Evolutionary conservation across 1,284 basidiomycete genomes (phyloP).

Genomic region (Cutaneotrichosporon dermatis): DNA sequence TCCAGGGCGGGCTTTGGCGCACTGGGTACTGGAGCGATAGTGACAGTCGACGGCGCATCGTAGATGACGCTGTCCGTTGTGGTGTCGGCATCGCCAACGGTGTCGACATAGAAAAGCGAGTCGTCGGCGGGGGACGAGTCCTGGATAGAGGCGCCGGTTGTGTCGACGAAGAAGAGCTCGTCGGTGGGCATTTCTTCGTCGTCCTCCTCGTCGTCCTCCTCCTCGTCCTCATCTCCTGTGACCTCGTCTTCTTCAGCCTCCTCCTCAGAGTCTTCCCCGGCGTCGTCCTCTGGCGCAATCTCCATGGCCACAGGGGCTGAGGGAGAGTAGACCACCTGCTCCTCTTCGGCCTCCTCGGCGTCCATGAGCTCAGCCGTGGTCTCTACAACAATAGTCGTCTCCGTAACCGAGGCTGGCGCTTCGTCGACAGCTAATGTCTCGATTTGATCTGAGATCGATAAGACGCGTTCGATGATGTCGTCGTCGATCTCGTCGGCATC

Average conservation of each 20-base stretch:
- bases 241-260: not conserved
- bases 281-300: no score
- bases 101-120: slow-evolving; percentile 34
- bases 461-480: not conserved
- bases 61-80: slow-evolving; percentile 20
- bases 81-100: slow-evolving; percentile 8
- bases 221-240: no score
- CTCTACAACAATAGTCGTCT: not conserved
- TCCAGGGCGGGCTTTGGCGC: slow-evolving; percentile 15
- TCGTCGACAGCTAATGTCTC: not conserved
- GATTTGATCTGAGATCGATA: not conserved
- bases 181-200: slow-evolving; percentile 2
- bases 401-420: not conserved
- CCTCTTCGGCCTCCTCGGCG: not conserved
- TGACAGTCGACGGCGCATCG: slow-evolving; percentile 10
- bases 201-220: not conserved
- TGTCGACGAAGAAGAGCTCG: slow-evolving; percentile 24
- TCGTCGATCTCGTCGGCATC: not conserved
- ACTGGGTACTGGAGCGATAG: not conserved
- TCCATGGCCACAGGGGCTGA: not conserved
- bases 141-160: not conserved
- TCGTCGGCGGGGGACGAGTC: slow-evolving; percentile 3
- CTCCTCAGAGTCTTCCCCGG: not conserved
- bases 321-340: not conserved
- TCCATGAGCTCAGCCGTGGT: no score